These are phyloP conservation scores for Dianthus caryophyllus DNA, from an alignment of 148 eudicot species.

Conservation along the genomic window DNA sequence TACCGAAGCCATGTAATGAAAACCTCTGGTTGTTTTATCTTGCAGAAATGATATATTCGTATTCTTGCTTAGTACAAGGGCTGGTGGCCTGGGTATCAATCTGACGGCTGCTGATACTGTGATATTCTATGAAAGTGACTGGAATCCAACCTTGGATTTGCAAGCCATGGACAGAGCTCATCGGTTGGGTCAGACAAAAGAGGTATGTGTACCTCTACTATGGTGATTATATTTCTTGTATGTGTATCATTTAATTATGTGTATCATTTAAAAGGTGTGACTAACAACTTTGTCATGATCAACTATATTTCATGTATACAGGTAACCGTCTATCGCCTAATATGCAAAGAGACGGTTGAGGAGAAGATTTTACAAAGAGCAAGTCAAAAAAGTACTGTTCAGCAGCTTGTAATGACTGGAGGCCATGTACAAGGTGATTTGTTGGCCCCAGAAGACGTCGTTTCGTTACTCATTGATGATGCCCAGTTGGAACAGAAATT, in stretches of 20 bases:
- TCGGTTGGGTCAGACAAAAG: slow-evolving; percentile 97
- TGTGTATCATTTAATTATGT: background rate
- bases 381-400: slow-evolving; percentile 91
- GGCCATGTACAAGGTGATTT: slow-evolving; percentile 99
- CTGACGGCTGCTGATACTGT: slow-evolving; percentile 98
- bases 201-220: slow-evolving; percentile 51
- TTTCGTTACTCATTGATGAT: slow-evolving; percentile 90
- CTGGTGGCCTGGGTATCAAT: slow-evolving; percentile 96
- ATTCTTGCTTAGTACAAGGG: slow-evolving; percentile 94
- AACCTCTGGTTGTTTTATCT: slow-evolving; percentile 18
- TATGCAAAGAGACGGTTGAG: slow-evolving; percentile 96
- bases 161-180: slow-evolving; percentile 99
- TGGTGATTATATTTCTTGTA: background rate
- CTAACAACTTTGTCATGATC: slow-evolving; percentile 5
- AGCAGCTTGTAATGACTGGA: slow-evolving; percentile 99
- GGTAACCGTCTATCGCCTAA: slow-evolving; percentile 95
- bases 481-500: slow-evolving; percentile 87
- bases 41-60: slow-evolving; percentile 94
- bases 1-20: slow-evolving; percentile 9
- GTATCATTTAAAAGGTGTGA: background rate
- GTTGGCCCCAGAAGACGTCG: slow-evolving; percentile 93
- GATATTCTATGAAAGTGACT: slow-evolving; percentile 97
- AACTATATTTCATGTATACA: slow-evolving; percentile 20
- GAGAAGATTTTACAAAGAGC: slow-evolving; percentile 97
- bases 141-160: slow-evolving; percentile 98